phyloP scores from a whole-genome alignment of 2,329 filamentous ascomycete genomes.

The Alternaria conjuncta region DNA sequence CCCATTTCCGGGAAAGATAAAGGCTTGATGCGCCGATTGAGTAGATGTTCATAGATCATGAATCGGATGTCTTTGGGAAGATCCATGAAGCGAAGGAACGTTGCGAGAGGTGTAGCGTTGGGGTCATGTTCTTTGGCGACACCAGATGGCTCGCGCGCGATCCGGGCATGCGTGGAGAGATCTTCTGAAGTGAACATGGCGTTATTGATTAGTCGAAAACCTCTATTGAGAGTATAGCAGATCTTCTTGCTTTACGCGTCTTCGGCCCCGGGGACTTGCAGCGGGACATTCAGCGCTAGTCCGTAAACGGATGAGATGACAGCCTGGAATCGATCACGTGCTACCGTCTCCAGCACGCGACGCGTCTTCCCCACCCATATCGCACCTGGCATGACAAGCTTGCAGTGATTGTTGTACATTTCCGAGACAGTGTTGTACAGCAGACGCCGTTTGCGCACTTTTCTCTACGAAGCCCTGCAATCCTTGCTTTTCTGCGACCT shows the following conservation, averaged over 20 bases:
- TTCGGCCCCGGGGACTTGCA: neutral
- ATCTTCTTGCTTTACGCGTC: neutral
- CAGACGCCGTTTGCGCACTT: neutral
- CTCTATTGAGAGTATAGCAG: neutral
- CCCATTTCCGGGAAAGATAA: neutral
- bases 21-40: neutral
- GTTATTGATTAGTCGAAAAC: neutral
- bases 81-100: neutral
- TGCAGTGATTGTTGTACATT: neutral
- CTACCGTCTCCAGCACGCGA: conserved; percentile 10
- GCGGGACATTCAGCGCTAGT: neutral
- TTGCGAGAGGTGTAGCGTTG: neutral
- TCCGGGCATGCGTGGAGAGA: neutral
- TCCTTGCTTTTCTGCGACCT: neutral
- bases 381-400: neutral
- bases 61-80: neutral
- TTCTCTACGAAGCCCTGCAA: neutral
- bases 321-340: conserved; percentile 2
- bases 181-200: neutral
- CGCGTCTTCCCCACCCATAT: conserved; percentile 8
- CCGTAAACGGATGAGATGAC: neutral
- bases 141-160: neutral
- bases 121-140: neutral
- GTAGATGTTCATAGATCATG: neutral
- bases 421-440: neutral